Conservation (phyloP, 352 stramenopile genomes). For the Thalassiosira livingstoniorum region DNA sequence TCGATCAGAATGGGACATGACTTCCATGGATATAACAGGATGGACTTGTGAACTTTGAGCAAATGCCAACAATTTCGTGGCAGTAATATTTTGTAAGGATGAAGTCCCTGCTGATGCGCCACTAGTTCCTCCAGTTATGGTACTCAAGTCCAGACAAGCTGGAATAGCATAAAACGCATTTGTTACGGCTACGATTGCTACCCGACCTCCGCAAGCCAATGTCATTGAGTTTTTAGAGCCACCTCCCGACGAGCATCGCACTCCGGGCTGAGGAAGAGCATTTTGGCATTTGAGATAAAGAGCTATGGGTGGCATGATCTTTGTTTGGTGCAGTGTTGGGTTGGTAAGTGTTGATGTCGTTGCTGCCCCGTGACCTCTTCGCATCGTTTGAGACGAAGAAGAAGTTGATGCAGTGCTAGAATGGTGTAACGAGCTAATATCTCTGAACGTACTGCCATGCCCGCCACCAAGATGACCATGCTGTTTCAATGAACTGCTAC, state of each 20-base stretch:
- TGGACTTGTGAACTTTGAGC: slow-evolving; percentile 80
- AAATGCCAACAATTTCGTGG: slow-evolving; percentile 70
- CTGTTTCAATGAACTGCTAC: background rate
- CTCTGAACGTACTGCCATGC: background rate
- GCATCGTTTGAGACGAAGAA: background rate
- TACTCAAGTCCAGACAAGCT: slow-evolving; percentile 38
- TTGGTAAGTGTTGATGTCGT: slow-evolving; percentile 1
- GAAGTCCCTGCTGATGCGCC: background rate
- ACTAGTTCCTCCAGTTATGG: slow-evolving; percentile 8
- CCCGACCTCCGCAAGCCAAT: slow-evolving; percentile 61
- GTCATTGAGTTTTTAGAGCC: slow-evolving; percentile 64
- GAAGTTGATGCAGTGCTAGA: slow-evolving; percentile 4
- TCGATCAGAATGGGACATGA: slow-evolving; percentile 19
- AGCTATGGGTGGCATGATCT: slow-evolving; percentile 13
- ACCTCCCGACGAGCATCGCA: slow-evolving; percentile 41
- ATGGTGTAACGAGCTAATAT: background rate
- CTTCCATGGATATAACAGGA: slow-evolving; percentile 73
- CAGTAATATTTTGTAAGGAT: slow-evolving; percentile 34
- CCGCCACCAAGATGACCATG: background rate
- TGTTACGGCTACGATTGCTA: slow-evolving; percentile 72
- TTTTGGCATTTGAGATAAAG: slow-evolving; percentile 42
- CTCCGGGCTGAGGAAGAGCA: slow-evolving; percentile 62
- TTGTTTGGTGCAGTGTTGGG: background rate
- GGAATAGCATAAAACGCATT: slow-evolving; percentile 78
- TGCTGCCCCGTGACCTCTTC: background rate